A percentile compares a stretch with the other conserved stretches of the same genome.
Evolutionary conservation across 176 grass and related monocot species (phyloP).

Genomic region (Avena sativa): DNA sequence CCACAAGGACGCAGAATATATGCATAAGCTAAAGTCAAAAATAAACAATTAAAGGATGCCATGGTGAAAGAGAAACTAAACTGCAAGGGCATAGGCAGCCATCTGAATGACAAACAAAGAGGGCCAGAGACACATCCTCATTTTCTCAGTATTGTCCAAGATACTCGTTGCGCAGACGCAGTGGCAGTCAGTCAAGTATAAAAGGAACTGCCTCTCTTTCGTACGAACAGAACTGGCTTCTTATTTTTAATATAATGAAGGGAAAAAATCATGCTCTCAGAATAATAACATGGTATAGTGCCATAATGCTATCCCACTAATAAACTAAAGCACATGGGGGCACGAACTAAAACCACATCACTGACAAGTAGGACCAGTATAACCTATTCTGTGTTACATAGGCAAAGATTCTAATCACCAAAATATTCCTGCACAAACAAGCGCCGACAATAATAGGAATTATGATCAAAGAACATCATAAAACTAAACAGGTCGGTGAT

Average conservation of each 20-base stretch:
- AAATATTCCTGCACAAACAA: conserved; percentile 15
- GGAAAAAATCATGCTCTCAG: conserved; percentile 3
- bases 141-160: background rate
- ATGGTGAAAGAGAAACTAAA: background rate
- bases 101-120: background rate
- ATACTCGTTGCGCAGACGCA: background rate
- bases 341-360: background rate
- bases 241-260: conserved; percentile 1
- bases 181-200: background rate
- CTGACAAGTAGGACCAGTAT: conserved; percentile 13
- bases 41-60: background rate
- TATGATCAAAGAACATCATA: conserved; percentile 29
- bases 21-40: background rate
- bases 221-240: background rate
- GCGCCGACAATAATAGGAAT: background rate
- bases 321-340: background rate
- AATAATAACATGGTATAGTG: conserved; percentile 8
- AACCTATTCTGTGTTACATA: background rate
- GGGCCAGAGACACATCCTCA: background rate
- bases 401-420: background rate
- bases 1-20: background rate
- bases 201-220: background rate
- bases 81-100: background rate
- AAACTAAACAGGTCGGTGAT: background rate
- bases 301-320: background rate